Percentiles rank a stretch among this genome's conserved stretches.
These are phyloP conservation scores for Diaporthe ilicicola DNA, from an alignment of 2,329 filamentous ascomycete genomes.

Conservation along the genomic window DNA sequence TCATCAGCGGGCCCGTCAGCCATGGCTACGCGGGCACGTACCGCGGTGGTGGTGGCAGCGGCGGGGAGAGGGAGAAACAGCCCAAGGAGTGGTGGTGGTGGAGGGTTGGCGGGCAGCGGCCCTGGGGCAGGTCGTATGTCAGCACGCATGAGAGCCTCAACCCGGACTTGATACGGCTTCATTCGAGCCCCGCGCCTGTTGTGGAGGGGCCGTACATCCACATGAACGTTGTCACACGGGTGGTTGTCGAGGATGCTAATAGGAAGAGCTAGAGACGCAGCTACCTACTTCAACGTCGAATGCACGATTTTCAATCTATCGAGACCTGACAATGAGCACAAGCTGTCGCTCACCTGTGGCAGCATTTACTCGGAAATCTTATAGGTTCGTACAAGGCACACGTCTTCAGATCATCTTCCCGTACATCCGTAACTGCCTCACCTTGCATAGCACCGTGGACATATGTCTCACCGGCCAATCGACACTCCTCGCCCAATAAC, in stretches of 20 bases:
- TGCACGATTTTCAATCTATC: too few species aligned
- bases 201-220: conserved; percentile 17
- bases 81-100: conserved; percentile 29
- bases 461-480: too few species aligned
- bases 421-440: too few species aligned
- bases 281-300: too few species aligned
- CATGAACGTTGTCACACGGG: conserved; percentile 15
- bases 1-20: conserved; percentile 11
- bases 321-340: too few species aligned
- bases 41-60: neutral
- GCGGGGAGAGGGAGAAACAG: neutral
- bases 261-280: neutral
- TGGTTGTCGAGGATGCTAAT: conserved; percentile 3
- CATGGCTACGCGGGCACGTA: conserved; percentile 9
- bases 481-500: too few species aligned
- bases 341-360: too few species aligned
- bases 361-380: too few species aligned
- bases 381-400: too few species aligned
- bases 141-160: conserved; percentile 1
- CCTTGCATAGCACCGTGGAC: too few species aligned
- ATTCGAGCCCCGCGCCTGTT: neutral
- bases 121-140: neutral
- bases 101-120: neutral
- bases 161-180: conserved; percentile 2
- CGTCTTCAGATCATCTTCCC: too few species aligned